A percentile compares a stretch with the other conserved stretches of the same genome.
Conservation (phyloP, 2,329 filamentous ascomycete genomes). For the Diaporthe sp. region DNA sequence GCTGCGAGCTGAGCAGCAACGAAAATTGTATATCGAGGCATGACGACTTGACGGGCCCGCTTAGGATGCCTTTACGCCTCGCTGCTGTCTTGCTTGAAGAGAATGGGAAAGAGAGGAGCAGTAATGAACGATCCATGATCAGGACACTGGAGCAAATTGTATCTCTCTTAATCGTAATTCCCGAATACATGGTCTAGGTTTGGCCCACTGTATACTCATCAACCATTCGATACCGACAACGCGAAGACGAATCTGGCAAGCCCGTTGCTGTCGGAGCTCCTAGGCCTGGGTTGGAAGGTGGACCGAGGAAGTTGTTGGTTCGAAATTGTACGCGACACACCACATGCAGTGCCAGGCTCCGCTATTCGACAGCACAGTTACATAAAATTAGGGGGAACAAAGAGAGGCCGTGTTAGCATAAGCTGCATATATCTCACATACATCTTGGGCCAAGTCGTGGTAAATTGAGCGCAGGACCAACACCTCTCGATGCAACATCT, state of each 20-base stretch:
- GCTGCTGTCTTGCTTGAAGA: not conserved
- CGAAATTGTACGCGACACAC: not conserved
- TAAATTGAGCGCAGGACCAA: too few species aligned
- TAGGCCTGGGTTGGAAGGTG: constrained; percentile 26
- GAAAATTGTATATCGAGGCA: not conserved
- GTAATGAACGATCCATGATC: not conserved
- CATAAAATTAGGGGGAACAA: not conserved
- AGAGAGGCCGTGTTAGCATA: not conserved
- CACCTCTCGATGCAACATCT: too few species aligned
- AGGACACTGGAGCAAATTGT: not conserved
- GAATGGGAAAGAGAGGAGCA: not conserved
- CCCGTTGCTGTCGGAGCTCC: constrained; percentile 2
- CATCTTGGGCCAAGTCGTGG: not conserved
- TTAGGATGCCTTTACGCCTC: not conserved
- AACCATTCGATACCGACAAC: constrained; percentile 1
- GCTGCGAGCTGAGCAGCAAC: not conserved
- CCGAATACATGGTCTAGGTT: not conserved
- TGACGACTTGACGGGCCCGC: not conserved
- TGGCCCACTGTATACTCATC: constrained; percentile 5
- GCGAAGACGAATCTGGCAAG: constrained; percentile 9
- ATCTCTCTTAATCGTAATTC: not conserved
- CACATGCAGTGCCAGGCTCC: not conserved
- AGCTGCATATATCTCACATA: not conserved
- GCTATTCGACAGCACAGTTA: not conserved
- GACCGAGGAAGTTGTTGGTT: constrained; percentile 13